Percentiles rank a stretch among this genome's conserved stretches.
Conservation (phyloP, 768 basidiomycete genomes). For the Sporobolomyces phaffii region DNA sequence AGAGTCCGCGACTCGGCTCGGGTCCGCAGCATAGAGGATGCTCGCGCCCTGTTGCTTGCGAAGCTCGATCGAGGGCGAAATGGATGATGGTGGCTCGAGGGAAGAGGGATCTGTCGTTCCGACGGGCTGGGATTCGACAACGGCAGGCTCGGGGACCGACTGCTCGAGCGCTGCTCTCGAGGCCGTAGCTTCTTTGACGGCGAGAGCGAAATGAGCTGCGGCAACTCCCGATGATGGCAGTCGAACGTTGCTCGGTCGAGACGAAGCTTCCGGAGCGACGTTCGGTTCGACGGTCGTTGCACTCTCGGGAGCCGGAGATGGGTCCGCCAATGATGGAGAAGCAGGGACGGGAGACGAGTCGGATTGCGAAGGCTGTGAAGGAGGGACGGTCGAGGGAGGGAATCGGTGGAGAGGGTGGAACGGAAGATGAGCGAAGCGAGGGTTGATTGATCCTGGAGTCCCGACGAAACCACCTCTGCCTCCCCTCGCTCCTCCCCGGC, state of each 20-base stretch:
- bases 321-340: no score
- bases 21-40: conserved; percentile 35
- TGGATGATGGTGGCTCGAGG: neutral
- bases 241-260: neutral
- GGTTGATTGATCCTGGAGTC: conserved; percentile 31
- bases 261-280: neutral
- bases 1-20: neutral
- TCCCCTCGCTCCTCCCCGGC: neutral
- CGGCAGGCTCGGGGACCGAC: neutral
- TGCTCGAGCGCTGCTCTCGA: neutral
- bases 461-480: neutral
- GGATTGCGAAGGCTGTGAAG: neutral
- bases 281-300: neutral
- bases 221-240: conserved; percentile 9
- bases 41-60: conserved; percentile 28
- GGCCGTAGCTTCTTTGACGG: conserved; percentile 12
- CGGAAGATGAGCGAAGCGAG: conserved; percentile 30
- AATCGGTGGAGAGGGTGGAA: conserved; percentile 37
- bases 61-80: neutral
- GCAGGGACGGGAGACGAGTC: no score
- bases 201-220: conserved; percentile 12
- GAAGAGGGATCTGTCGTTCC: neutral
- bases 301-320: neutral
- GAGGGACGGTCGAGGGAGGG: conserved; percentile 2
- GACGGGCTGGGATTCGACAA: neutral